A percentile compares a stretch with the other conserved stretches of the same genome.
phyloP scores from a whole-genome alignment of 495 filamentous ascomycete genomes.

The Usnea hakonensis region DNA sequence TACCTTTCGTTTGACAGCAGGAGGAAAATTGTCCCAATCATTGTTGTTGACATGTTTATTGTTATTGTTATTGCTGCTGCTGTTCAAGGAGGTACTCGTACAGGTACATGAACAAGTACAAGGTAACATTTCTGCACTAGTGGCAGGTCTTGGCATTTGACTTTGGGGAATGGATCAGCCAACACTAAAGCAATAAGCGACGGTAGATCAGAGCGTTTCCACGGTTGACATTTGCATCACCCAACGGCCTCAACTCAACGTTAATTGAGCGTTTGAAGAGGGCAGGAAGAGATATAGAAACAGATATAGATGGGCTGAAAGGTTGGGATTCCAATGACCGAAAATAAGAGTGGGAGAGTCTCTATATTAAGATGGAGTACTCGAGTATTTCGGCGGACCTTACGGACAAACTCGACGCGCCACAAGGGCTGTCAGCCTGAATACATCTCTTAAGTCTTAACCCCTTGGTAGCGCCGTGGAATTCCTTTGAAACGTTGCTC shows the following conservation, averaged over 20 bases:
- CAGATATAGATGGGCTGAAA: neutral
- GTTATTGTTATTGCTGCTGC: constrained; percentile 3
- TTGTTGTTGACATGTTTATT: too few relatives aligned
- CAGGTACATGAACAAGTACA: neutral
- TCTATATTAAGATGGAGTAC: too few relatives aligned
- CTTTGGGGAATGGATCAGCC: neutral
- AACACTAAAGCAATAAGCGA: too few relatives aligned
- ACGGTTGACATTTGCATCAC: too few relatives aligned
- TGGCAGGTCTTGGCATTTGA: neutral
- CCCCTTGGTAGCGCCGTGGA: neutral
- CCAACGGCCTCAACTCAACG: neutral
- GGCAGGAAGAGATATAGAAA: neutral
- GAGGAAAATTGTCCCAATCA: constrained; percentile 49
- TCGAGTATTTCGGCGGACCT: too few relatives aligned
- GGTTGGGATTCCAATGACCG: neutral
- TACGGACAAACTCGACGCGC: too few relatives aligned
- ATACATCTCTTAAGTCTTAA: neutral
- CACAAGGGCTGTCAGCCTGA: neutral
- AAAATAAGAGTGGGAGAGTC: neutral
- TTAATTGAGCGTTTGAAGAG: neutral
- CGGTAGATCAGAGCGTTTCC: too few relatives aligned
- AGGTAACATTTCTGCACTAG: neutral
- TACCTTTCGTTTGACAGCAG: constrained; percentile 49
- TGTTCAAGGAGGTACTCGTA: neutral
- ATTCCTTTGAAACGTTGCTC: neutral